Base-by-base conservation (phyloP, 495 filamentous ascomycete genomes). In the Penicillium diatomitis region DNA sequence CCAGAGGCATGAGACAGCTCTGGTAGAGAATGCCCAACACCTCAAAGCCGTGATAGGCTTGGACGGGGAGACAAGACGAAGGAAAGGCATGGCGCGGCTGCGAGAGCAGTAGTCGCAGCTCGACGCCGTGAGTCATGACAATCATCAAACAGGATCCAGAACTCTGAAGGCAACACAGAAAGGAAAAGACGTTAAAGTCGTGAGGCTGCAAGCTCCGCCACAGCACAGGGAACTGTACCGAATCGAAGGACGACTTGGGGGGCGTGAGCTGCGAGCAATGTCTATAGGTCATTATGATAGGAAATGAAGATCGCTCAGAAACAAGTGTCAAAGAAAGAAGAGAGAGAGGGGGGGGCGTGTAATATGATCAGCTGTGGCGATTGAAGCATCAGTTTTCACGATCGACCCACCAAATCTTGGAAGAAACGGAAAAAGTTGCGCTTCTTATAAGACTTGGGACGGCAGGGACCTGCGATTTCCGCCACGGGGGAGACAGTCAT, bases 401-500 rank as follows among this genome's bases (percentile, higher is more conserved):
- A 52, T 35, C 68, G 57, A 30, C 58, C 62, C 36, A 74, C 67
- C 3, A 75, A 57, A 44, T 71, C 69, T 41, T 71, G 68, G 56
- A 76, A 68, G 52, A 76, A 74, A 41, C 61, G 60, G 63, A 76
- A 65, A 54, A 76, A 70, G 44, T 61, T 70, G 38, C 69, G 64
- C 54, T 75, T 70, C 55, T 59, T 73, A 42, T 65, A 41, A 3
- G 68, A 66, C 20, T 53, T 63, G 31, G 53, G 46, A 6, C 63
- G 66, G 45, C 63, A 70, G 3, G 49, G 54, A 11, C 65, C 62
- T 8, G 57, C 39, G 32, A 55, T 51, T 42, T 58, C 58, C 7
- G 58, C 51, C 8, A 70, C 62, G n/a, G 71, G 64, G 11, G 65
- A 63, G 38, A 72, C 68, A 31, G 63, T 80, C 90, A 96, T 96